phyloP scores from a whole-genome alignment of 805 yeast genomes.

The Kluyveromyces dobzhanskii region DNA sequence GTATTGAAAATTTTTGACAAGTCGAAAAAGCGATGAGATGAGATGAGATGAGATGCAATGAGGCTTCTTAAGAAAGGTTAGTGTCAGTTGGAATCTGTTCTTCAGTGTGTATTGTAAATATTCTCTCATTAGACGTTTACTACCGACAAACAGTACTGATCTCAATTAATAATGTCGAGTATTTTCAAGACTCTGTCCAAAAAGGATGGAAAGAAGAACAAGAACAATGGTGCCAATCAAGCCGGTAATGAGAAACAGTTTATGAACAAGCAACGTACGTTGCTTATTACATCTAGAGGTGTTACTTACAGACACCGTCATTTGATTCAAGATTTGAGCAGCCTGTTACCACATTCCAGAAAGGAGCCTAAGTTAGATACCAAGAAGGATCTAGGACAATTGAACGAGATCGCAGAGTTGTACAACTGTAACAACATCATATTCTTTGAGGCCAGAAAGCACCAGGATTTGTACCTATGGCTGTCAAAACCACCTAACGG shows the following conservation, averaged over 20 bases:
- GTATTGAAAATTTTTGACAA: constrained; percentile 9
- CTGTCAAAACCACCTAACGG: constrained; percentile 96
- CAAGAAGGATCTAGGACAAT: constrained; percentile 77
- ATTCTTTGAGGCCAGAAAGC: constrained; percentile 94
- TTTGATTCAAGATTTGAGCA: constrained; percentile 69
- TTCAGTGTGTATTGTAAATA: too few species aligned
- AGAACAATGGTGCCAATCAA: constrained; percentile 20
- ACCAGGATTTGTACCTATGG: constrained; percentile 92
- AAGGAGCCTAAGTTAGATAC: constrained; percentile 95
- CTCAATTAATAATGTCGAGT: constrained; percentile 56
- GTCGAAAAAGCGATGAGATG: constrained; percentile 4
- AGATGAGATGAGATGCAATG: constrained; percentile 5
- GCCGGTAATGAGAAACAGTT: constrained; percentile 40
- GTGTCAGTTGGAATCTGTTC: too few species aligned
- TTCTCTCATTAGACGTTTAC: too few species aligned
- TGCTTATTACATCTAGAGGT: constrained; percentile 89
- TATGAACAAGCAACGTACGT: constrained; percentile 79
- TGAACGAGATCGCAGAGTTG: constrained; percentile 92
- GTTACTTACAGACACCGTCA: constrained; percentile 94
- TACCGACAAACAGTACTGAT: too few species aligned
- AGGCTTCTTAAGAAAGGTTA: too few species aligned
- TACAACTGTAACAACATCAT: constrained; percentile 94
- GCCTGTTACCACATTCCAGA: constrained; percentile 86
- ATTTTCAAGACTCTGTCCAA: constrained; percentile 60
- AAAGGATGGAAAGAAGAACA: constrained; percentile 29